A percentile compares a stretch with the other conserved stretches of the same genome.
phyloP scores from a whole-genome alignment of 2,329 filamentous ascomycete genomes.

The Paecilomyces dactylethromorphus region DNA sequence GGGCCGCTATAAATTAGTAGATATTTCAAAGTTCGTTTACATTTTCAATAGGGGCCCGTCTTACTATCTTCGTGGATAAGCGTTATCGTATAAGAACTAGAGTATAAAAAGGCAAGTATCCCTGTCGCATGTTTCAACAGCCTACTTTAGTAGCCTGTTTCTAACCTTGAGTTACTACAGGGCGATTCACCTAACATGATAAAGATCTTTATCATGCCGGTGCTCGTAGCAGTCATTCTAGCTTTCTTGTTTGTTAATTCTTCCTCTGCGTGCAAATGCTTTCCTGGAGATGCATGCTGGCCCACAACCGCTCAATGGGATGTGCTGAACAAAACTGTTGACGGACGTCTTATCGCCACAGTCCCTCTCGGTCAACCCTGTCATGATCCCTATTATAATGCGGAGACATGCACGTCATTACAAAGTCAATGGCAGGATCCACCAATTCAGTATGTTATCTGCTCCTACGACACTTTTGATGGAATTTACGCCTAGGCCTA shows the following conservation, averaged over 20 bases:
- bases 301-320: conserved; percentile 43
- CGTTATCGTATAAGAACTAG: too few relatives aligned
- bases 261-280: neutral
- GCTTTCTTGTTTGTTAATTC: neutral
- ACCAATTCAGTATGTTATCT: conserved; percentile 39
- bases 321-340: conserved; percentile 46
- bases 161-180: too few relatives aligned
- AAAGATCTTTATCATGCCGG: neutral
- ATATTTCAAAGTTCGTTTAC: too few relatives aligned
- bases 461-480: conserved; percentile 10
- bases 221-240: neutral
- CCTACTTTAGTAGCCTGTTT: too few relatives aligned
- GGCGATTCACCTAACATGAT: neutral
- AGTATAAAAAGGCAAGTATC: too few relatives aligned
- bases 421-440: conserved; percentile 40
- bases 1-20: too few relatives aligned
- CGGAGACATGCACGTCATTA: conserved; percentile 35
- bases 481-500: neutral
- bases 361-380: conserved; percentile 49
- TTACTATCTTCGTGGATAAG: too few relatives aligned
- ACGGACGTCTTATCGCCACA: conserved; percentile 46
- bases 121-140: too few relatives aligned
- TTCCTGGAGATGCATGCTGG: conserved; percentile 46
- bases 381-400: conserved; percentile 45
- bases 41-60: too few relatives aligned